Evolutionary conservation across 2,329 filamentous ascomycete species (phyloP).

Genomic region (Neonectria ditissima): DNA sequence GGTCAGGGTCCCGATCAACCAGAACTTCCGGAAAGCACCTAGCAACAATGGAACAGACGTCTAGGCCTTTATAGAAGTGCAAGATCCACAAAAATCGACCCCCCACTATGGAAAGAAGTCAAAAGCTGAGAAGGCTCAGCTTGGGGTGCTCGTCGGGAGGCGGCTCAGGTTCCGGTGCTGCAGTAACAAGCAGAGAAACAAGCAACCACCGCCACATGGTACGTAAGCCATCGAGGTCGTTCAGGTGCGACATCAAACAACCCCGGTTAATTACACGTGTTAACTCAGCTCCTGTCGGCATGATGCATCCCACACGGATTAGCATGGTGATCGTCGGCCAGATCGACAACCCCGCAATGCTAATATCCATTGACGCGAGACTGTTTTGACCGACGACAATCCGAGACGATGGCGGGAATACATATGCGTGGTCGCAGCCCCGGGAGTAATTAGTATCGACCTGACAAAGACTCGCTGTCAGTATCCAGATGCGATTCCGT

Average conservation of each 20-base stretch:
- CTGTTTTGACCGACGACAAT: constrained; percentile 9
- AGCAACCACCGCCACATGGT: too few species aligned
- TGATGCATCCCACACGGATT: constrained; percentile 1
- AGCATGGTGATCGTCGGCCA: constrained; percentile 30
- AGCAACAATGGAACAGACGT: not conserved
- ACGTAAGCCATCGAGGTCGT: not conserved
- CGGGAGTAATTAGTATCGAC: not conserved
- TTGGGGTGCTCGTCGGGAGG: not conserved
- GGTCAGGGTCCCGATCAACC: not conserved
- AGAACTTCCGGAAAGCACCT: not conserved
- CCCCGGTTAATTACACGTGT: not conserved
- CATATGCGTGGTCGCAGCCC: not conserved
- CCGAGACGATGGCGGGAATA: constrained; percentile 1
- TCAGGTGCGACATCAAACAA: not conserved
- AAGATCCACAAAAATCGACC: not conserved
- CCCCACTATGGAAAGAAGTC: not conserved
- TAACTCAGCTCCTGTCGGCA: not conserved
- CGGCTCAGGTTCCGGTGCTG: not conserved
- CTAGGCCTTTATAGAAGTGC: not conserved
- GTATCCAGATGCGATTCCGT: not conserved
- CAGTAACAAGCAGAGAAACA: too few species aligned
- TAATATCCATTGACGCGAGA: constrained; percentile 24
- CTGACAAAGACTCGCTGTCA: not conserved
- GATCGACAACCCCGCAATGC: constrained; percentile 44
- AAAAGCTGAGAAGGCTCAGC: not conserved